Base-by-base conservation (phyloP, 73 alveolate genomes). In the Paramecium biaurelia region DNA sequence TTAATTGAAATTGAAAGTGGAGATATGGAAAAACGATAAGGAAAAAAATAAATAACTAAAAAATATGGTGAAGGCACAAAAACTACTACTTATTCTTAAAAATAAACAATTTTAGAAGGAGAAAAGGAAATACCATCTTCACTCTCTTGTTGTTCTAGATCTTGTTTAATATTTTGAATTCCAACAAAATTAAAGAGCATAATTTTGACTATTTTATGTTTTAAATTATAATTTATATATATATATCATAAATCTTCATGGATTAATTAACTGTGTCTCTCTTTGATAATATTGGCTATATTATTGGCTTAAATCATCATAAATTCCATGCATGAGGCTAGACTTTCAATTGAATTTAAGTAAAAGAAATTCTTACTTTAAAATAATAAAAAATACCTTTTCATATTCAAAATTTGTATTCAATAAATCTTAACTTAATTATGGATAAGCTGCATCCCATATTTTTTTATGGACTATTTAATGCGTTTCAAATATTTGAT, bases 251-350 rank as follows among this genome's bases (percentile, higher is more conserved):
- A 37, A 37, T 74, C 67, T n/a, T 74, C 87, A 74, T 74, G 68
- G 15, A 53, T 53, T 53, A 53, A 23, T 53, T 18, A 12, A 53
- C 12, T 72, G 7, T 72, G 59, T 72, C 86, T 38, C n/a, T 37
- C 58, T 9, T 34, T 34, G 2, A 79, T 79, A 10, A 43, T 79
- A 79, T 79, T 79, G 26, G 90, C 90, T 42, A 79, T 79, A 42
- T 79, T 79, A 23, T 47, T 79, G 7, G 90, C 90, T 41, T 32
- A 21, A 15, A 79, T 79, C 74, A 79, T 79, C 34, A 37, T 53
- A 53, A 53, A 34, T 45, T 79, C 90, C 90, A 79, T 79, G 23
- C 90, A 79, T 11, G 90, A 79, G 2, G 90, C 90, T 79, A 79
- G 20, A 43, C 56, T 15, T 79, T 79, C 90, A 28, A 79, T 79